Percentiles rank a stretch among this genome's conserved stretches.
Conservation (phyloP, 108 stramenopile species). For the Cyclotella kingstonii region DNA sequence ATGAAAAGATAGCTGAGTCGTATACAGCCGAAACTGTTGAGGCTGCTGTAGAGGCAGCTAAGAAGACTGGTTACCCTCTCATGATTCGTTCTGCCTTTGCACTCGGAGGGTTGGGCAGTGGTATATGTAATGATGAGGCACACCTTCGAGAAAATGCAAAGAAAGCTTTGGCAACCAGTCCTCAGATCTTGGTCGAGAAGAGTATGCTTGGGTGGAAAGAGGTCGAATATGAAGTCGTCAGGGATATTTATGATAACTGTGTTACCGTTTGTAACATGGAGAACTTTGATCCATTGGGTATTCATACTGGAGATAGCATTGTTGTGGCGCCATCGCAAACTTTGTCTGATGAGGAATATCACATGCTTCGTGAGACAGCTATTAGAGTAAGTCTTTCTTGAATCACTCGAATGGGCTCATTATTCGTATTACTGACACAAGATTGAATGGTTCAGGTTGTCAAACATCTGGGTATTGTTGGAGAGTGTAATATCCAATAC, state of each 20-base stretch:
- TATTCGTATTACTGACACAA: too few species aligned
- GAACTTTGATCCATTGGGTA: conserved; percentile 97
- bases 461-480: conserved; percentile 95
- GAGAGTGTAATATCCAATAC: conserved; percentile 99
- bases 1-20: conserved; percentile 93
- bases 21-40: conserved; percentile 78
- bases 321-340: conserved; percentile 99
- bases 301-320: conserved; percentile 98
- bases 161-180: conserved; percentile 86
- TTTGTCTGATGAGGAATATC: conserved; percentile 94
- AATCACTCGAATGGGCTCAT: not conserved
- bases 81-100: conserved; percentile 98
- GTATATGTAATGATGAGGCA: conserved; percentile 87
- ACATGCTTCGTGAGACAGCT: conserved; percentile 97
- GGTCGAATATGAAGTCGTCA: conserved; percentile 97
- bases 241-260: conserved; percentile 88
- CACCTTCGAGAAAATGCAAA: conserved; percentile 82
- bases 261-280: conserved; percentile 99
- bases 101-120: conserved; percentile 96
- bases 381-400: conserved; percentile 59
- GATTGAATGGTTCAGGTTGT: conserved; percentile 87
- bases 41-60: conserved; percentile 83
- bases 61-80: conserved; percentile 93
- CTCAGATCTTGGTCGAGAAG: conserved; percentile 97
- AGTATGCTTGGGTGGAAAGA: conserved; percentile 98